phyloP scores from a whole-genome alignment of 345 rosid species.

The Euphorbia peplus region DNA sequence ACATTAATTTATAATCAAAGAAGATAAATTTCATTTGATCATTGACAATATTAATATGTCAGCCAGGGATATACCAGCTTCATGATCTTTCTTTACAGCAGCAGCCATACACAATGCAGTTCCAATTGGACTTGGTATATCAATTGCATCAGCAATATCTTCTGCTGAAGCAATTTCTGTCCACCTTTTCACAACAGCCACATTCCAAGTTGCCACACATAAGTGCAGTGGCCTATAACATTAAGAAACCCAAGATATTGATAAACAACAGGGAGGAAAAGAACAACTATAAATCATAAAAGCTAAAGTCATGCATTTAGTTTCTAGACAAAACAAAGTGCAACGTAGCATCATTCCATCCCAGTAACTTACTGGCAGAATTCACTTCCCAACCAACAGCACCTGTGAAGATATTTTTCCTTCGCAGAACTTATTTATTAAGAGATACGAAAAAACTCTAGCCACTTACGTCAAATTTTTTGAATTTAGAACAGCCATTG shows the following conservation, averaged over 20 bases:
- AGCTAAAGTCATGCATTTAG: background rate
- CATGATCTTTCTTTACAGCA: constrained; percentile 83
- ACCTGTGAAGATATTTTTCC: background rate
- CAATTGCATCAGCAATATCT: constrained; percentile 70
- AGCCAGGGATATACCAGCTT: constrained; percentile 55
- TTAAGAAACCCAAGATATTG: constrained; percentile 12
- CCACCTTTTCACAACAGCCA: constrained; percentile 91
- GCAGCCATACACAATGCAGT: constrained; percentile 96
- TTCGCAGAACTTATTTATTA: background rate
- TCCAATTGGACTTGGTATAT: constrained; percentile 75
- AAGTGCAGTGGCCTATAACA: constrained; percentile 82
- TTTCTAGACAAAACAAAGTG: background rate
- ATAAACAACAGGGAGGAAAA: background rate
- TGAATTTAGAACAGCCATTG: constrained; percentile 78
- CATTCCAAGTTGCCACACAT: constrained; percentile 84
- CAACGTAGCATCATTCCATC: background rate
- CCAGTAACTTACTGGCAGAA: background rate
- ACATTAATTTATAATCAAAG: background rate
- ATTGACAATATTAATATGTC: background rate
- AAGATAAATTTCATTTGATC: background rate
- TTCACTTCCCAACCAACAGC: background rate
- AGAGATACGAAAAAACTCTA: background rate
- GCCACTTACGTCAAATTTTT: constrained; percentile 73
- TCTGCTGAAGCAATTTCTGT: constrained; percentile 67
- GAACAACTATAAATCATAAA: background rate